Evolutionary conservation across 108 stramenopile species (phyloP).

Genomic region (Schizochytrium sp.): DNA sequence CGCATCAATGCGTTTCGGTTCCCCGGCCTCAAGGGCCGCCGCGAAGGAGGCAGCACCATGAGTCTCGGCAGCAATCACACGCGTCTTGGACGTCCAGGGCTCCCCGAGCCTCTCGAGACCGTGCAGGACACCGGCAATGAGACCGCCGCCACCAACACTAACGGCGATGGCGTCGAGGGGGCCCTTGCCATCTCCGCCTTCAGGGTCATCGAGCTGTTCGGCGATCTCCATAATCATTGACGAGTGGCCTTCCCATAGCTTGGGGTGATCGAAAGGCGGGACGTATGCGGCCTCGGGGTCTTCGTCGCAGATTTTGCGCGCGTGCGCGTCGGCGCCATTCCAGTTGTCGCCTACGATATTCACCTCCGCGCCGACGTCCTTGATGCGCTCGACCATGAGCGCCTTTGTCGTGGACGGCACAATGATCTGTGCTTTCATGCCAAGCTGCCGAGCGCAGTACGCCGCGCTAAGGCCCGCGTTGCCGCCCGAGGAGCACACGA

Average conservation of each 20-base stretch:
- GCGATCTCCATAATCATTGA: constrained; percentile 71
- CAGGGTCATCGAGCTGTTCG: constrained; percentile 38
- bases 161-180: constrained; percentile 61
- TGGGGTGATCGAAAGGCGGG: constrained; percentile 71
- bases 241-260: constrained; percentile 74
- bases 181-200: not conserved
- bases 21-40: constrained; percentile 32
- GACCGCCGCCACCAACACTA: constrained; percentile 79
- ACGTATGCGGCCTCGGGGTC: constrained; percentile 32
- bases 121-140: constrained; percentile 67
- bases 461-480: constrained; percentile 58
- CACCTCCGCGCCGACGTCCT: constrained; percentile 65
- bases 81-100: not conserved
- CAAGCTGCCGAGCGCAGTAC: constrained; percentile 53
- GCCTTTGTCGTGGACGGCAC: constrained; percentile 76
- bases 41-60: constrained; percentile 72
- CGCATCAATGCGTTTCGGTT: constrained; percentile 43
- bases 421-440: constrained; percentile 58
- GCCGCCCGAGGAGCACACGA: constrained; percentile 29
- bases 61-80: constrained; percentile 72
- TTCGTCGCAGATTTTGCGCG: constrained; percentile 4
- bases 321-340: constrained; percentile 67
- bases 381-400: constrained; percentile 63
- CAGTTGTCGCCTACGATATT: constrained; percentile 72
- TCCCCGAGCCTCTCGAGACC: constrained; percentile 55